These are phyloP conservation scores for Sedum album DNA, from an alignment of 164 flowering plant species.

Conservation along the genomic window DNA sequence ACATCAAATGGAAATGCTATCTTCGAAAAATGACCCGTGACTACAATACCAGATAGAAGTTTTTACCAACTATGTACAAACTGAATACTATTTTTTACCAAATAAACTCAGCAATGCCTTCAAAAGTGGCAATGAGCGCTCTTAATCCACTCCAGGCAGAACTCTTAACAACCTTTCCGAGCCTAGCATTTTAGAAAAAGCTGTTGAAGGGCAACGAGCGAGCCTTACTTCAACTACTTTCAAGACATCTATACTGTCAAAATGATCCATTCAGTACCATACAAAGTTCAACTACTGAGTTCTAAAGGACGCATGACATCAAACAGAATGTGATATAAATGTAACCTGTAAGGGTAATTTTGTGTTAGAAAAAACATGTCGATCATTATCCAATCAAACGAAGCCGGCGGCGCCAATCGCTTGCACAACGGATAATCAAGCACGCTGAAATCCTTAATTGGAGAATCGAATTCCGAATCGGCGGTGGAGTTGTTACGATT, in stretches of 20 bases:
- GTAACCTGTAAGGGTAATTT: background rate
- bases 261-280: background rate
- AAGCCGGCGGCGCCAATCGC: conserved; percentile 46
- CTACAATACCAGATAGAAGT: too few relatives aligned
- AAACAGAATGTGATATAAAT: background rate
- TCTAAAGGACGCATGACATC: background rate
- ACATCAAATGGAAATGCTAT: too few relatives aligned
- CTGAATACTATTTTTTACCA: too few relatives aligned
- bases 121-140: too few relatives aligned
- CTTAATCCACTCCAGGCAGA: conserved; percentile 70
- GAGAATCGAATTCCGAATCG: too few relatives aligned
- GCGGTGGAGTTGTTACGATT: conserved; percentile 14
- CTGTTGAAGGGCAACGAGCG: conserved; percentile 56
- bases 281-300: background rate
- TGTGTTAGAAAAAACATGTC: background rate
- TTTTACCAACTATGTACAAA: too few relatives aligned
- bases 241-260: conserved; percentile 40
- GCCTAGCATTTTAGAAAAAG: conserved; percentile 66
- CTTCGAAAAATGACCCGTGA: too few relatives aligned
- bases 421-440: conserved; percentile 64
- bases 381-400: conserved; percentile 16
- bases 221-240: conserved; percentile 89
- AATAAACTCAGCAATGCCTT: too few relatives aligned
- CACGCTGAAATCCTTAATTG: too few relatives aligned
- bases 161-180: conserved; percentile 52